A percentile compares a stretch with the other conserved stretches of the same genome.
phyloP scores from a whole-genome alignment of 306 rosid genomes.

The Malus orientalis region DNA sequence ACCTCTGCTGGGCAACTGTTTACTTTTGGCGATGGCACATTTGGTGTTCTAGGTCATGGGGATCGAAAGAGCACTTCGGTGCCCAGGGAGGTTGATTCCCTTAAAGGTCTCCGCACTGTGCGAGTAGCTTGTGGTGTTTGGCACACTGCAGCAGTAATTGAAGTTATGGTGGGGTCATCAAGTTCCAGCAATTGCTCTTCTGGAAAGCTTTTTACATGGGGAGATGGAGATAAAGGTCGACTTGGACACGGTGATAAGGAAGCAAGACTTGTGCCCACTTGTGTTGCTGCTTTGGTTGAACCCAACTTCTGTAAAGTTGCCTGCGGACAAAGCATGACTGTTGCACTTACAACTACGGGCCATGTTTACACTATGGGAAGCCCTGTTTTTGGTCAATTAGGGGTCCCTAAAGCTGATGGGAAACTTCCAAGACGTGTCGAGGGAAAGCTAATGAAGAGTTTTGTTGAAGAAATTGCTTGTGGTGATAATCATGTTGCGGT shows the following conservation, averaged over 20 bases:
- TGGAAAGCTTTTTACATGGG: constrained; percentile 98
- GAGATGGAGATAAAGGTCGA: constrained; percentile 98
- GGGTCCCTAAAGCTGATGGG: constrained; percentile 75
- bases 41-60: constrained; percentile 96
- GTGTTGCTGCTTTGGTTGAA: constrained; percentile 77
- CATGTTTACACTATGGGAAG: constrained; percentile 92
- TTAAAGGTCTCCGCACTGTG: constrained; percentile 93
- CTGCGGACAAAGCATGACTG: constrained; percentile 89
- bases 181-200: constrained; percentile 79
- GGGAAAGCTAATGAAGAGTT: constrained; percentile 66
- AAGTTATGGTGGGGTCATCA: constrained; percentile 82
- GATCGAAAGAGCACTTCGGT: constrained; percentile 60
- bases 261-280: constrained; percentile 85
- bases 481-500: constrained; percentile 94
- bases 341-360: constrained; percentile 79
- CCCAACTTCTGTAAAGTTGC: constrained; percentile 85
- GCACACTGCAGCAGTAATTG: constrained; percentile 99
- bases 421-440: constrained; percentile 70
- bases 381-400: constrained; percentile 90
- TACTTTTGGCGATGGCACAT: constrained; percentile 97
- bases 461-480: constrained; percentile 93
- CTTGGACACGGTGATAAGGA: constrained; percentile 96
- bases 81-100: constrained; percentile 94
- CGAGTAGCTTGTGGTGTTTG: constrained; percentile 97
- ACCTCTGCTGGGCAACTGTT: constrained; percentile 90